Conservation (phyloP, 495 filamentous ascomycete genomes). For the Tuber brumale region DNA sequence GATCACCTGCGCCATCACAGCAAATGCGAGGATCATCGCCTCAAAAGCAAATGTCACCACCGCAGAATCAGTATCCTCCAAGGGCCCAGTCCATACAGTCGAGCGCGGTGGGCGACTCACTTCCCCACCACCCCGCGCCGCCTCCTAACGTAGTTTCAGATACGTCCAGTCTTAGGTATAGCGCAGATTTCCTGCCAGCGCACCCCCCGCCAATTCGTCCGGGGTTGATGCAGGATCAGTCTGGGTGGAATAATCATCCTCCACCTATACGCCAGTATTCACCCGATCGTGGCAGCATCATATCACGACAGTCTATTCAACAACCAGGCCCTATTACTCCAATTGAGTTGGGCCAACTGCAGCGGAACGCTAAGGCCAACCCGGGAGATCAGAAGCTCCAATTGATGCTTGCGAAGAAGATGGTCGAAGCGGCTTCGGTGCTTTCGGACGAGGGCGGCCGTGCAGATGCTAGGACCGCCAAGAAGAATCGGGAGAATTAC, state of each 20-base stretch:
- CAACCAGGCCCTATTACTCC: constrained; percentile 57
- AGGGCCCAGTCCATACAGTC: constrained; percentile 15
- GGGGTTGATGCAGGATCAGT: constrained; percentile 55
- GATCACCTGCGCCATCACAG: constrained; percentile 24
- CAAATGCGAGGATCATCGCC: constrained; percentile 11
- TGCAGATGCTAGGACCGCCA: constrained; percentile 66
- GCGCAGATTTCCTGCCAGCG: constrained; percentile 58
- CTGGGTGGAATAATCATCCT: constrained; percentile 42
- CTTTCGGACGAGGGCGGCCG: constrained; percentile 62
- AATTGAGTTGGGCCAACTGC: constrained; percentile 68
- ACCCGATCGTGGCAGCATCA: constrained; percentile 29
- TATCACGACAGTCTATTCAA: neutral
- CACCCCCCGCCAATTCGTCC: constrained; percentile 78
- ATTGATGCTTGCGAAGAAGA: constrained; percentile 70
- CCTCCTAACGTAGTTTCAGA: constrained; percentile 39
- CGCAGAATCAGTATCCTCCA: constrained; percentile 14
- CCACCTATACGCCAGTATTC: constrained; percentile 40
- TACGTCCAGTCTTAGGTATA: constrained; percentile 12
- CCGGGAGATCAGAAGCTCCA: constrained; percentile 64
- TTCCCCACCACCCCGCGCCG: constrained; percentile 40
- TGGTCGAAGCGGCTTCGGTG: constrained; percentile 75
- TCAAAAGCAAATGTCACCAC: constrained; percentile 3
- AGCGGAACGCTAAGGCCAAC: constrained; percentile 58
- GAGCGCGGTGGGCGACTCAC: constrained; percentile 29
- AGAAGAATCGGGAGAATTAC: constrained; percentile 75